phyloP scores from a whole-genome alignment of 495 filamentous ascomycete genomes.

The Penicillium flavigenum region DNA sequence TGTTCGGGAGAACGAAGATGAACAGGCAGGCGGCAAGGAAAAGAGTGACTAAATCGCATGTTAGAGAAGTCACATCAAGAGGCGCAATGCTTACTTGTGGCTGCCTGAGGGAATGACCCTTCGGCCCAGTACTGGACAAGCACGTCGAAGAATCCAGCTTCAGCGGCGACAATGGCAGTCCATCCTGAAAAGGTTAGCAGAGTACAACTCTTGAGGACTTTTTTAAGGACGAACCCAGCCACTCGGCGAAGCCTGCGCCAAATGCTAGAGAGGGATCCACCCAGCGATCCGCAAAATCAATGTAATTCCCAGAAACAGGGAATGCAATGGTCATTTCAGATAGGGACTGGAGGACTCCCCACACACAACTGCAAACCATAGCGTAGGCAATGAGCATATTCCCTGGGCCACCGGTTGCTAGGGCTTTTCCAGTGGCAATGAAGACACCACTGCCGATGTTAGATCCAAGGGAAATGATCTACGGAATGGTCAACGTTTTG shows the following conservation, averaged over 20 bases:
- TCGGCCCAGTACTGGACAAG: conserved; percentile 33
- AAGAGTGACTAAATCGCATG: conserved; percentile 20
- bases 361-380: conserved; percentile 30
- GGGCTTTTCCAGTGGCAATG: conserved; percentile 29
- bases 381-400: conserved; percentile 30
- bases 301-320: conserved; percentile 33
- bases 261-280: conserved; percentile 36
- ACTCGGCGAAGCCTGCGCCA: conserved; percentile 31
- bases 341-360: conserved; percentile 30
- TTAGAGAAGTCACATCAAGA: no score
- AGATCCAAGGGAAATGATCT: conserved; percentile 34
- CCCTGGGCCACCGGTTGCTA: conserved; percentile 27
- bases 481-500: conserved; percentile 8
- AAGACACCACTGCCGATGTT: conserved; percentile 34
- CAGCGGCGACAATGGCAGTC: conserved; percentile 31
- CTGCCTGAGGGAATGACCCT: conserved; percentile 21
- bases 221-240: conserved; percentile 10
- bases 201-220: no score
- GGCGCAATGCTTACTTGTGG: conserved; percentile 8
- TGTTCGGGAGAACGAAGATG: conserved; percentile 29
- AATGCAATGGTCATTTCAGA: conserved; percentile 36
- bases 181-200: no score
- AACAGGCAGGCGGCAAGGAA: conserved; percentile 24
- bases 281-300: conserved; percentile 35
- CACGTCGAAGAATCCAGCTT: conserved; percentile 30